Evolutionary conservation across 352 stramenopile species (phyloP), one percentile per base, ranked within the genome.

Genomic region (Globisporangium iwayamae): DNA sequence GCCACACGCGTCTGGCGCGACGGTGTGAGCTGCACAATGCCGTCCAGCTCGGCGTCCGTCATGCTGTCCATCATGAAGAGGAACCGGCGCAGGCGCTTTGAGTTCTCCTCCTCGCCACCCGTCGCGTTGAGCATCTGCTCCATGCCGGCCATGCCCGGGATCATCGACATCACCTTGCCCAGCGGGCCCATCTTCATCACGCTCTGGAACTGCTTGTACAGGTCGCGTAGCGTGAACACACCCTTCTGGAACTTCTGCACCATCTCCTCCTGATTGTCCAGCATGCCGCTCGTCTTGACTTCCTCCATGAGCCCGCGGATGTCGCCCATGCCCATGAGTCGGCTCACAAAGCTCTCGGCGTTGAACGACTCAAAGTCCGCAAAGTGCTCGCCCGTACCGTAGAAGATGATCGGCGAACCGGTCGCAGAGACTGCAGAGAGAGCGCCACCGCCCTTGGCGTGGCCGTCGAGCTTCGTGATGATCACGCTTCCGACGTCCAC

Each of bases 11-110:
- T 73, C 63, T 96, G 85, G 32, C 85, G 83, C 34, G 84, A 86
- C 30, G 85, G 69, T 13, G 80, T 81, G 4, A 96, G 67, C 56
- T 78, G 71, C 34, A 89, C 80, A n/a, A 92, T 56, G 28, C 88
- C 96, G 72, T 99, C 98, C 2, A 99, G 82, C 72, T 98, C 96
- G 1, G 91, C 90, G 63, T 98, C 90, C 4, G 92, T 98, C 97
- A 99, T 99, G 65, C 83, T 98, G 73, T 99, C 97, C 96, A 99
- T 99, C 84, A 99, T 99, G 80, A 97, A 99, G 70, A 99, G 85
- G 78, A 99, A 99, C 51, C 94, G 94, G 55, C 98, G 97, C 38
- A 99, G 80, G 18, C 91, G 81, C 66, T 96, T 94, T 5, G 84
- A 97, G 11, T 83, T 85, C 72, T 98, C 90, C 56, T 98, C 89